Evolutionary conservation across 2,329 filamentous ascomycete species (phyloP), one percentile per base, ranked within the genome.

Genomic region (Ambrosiella beaveri): DNA sequence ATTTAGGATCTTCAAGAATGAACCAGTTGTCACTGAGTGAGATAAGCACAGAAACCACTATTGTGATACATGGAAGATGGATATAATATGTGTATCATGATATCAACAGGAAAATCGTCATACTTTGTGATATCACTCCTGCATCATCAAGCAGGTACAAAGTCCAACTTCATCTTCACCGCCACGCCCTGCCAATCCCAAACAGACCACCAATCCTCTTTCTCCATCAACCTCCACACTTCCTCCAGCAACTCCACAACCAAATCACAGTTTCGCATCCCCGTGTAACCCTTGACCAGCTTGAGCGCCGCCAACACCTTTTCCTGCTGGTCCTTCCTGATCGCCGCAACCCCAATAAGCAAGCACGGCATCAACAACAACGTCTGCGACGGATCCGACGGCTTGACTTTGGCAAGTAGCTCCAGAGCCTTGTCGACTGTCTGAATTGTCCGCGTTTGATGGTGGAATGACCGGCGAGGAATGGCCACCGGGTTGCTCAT

Each of bases 161-260:
- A 81, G 66, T 81, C 76, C 40, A 82, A 70, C 0, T 71, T 73
- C 67, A 81, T 73, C 7, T 69, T 64, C 57, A 71, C 68, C 1
- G 79, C 79, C 36, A 82, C 72, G 2, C 70, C 70, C 61, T 82
- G 79, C 80, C 80, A 84, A 65, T 84, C 81, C 81, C 81, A 84
- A 7, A 77, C 78, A 15, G 73, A 71, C 35, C 71, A 63, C 75
- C 78, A 82, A 54, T 82, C 76, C 17, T 75, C 77, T 8, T 67
- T 66, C 35, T 76, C 77, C 78, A 83, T 82, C 19, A 78, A 70
- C 19, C 70, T 67, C 80, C 80, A 84, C 2, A 83, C 70, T 63
- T 77, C 74, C 62, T 80, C 75, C 11, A 84, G 71, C 1, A 84
- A 66, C 60, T 78, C 70, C 13, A 70, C 62, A 2, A 76, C 75